Percentiles rank a stretch among this genome's conserved stretches.
phyloP scores from a whole-genome alignment of 352 stramenopile species.

The Peronospora belbahrii region DNA sequence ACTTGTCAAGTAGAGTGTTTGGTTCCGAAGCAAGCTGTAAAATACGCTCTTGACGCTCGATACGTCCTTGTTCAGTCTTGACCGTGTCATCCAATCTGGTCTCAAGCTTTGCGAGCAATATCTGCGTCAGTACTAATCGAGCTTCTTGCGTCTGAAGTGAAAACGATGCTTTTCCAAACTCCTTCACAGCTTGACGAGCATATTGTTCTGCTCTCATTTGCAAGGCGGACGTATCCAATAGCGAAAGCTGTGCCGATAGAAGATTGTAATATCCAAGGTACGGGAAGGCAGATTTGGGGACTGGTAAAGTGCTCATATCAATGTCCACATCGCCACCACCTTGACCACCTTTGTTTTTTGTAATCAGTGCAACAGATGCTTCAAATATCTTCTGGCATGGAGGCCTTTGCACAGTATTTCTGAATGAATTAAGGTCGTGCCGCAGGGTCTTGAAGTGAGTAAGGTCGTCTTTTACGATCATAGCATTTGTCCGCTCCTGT shows the following conservation, averaged over 20 bases:
- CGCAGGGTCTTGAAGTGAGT: conserved; percentile 13
- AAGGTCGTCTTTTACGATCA: conserved; percentile 8
- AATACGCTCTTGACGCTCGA: conserved; percentile 9
- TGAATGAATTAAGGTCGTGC: conserved; percentile 20
- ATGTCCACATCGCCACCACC: conserved; percentile 18
- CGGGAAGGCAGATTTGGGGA: conserved; percentile 27
- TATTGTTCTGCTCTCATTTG: conserved; percentile 7
- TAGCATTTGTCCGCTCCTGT: conserved; percentile 20
- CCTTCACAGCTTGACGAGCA: conserved; percentile 6
- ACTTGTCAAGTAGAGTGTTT: neutral
- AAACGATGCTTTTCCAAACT: conserved; percentile 15
- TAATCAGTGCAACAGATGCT: conserved; percentile 26
- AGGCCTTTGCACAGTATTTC: conserved; percentile 12
- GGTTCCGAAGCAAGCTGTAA: neutral
- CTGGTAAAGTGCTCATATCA: conserved; percentile 14
- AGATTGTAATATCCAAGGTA: conserved; percentile 27
- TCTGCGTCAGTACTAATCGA: conserved; percentile 21
- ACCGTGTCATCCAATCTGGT: conserved; percentile 10
- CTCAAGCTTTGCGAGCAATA: conserved; percentile 16
- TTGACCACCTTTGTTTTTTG: conserved; percentile 15
- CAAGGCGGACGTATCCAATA: neutral
- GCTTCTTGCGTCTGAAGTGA: conserved; percentile 12
- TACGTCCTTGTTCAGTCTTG: conserved; percentile 7
- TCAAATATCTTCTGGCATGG: conserved; percentile 31
- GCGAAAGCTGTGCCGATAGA: conserved; percentile 20